These are phyloP conservation scores for Russula foetens DNA, from an alignment of 768 basidiomycete genomes.

Conservation along the genomic window DNA sequence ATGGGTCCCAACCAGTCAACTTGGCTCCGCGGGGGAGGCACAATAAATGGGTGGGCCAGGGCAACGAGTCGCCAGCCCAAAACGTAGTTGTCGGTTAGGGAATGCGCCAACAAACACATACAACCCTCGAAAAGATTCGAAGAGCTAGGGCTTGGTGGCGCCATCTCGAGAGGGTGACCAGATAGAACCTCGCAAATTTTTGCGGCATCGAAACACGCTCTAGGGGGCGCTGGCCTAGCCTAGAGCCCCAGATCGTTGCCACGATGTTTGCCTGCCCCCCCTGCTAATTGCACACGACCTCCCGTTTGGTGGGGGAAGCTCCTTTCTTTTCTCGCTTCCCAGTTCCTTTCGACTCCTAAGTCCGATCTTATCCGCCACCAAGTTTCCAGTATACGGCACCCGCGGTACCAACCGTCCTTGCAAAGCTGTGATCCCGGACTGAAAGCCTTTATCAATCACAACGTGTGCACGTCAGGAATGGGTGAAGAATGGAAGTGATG, in stretches of 20 bases:
- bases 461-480: background rate
- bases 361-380: background rate
- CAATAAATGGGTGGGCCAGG: background rate
- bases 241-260: background rate
- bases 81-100: background rate
- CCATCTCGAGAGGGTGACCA: background rate
- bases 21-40: background rate
- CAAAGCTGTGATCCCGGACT: background rate
- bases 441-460: background rate
- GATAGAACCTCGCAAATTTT: background rate
- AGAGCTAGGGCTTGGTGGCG: background rate
- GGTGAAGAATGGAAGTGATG: background rate
- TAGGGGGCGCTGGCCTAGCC: background rate
- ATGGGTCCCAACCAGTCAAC: background rate
- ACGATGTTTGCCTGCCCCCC: background rate
- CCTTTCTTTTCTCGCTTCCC: background rate
- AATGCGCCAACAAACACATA: background rate
- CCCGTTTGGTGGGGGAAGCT: background rate
- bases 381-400: background rate
- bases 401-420: too few species aligned
- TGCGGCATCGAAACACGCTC: background rate
- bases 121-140: background rate
- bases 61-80: background rate
- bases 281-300: background rate
- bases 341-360: background rate